Base-by-base conservation (phyloP, 2,329 filamentous ascomycete species). In the Trichoderma cornu-damae region DNA sequence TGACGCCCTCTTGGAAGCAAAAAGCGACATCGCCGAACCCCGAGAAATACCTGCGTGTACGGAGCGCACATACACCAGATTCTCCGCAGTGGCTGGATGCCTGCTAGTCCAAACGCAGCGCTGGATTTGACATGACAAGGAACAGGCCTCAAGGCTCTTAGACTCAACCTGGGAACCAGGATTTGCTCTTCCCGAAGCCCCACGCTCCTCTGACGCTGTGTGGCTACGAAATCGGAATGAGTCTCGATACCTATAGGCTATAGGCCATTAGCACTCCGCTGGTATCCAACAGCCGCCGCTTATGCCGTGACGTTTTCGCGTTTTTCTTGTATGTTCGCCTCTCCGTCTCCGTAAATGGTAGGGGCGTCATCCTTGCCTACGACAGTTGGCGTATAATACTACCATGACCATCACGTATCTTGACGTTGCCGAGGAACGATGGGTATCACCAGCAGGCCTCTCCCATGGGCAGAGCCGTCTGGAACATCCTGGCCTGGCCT, bases 231-330 rank as follows among this genome's bases (percentile, higher is more conserved):
- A 38, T 52, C 52, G 55, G 57, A 58, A 54, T 38, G 28, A 30
- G 14, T 24, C 44, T n/a, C n/a, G n/a, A n/a, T n/a, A n/a, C n/a
- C n/a, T n/a, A n/a, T n/a, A n/a, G n/a, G n/a, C n/a, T n/a, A n/a
- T n/a, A n/a, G n/a, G n/a, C n/a, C n/a, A n/a, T n/a, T n/a, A n/a
- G n/a, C n/a, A n/a, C n/a, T n/a, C n/a, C n/a, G n/a, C n/a, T 58
- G 42, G 28, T 14, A 48, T 52, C 59, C 59, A 61, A 61, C 59
- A 26, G 52, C 43, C 42, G 47, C 51, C 24, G 57, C 34, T 47
- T 46, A 48, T 37, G 40, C 42, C 57, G 59, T 49, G 57, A 48
- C 52, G 14, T 42, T 47, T 59, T 61, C 59, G 59, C 52, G 52
- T 61, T 28, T 20, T n/a, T n/a, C n/a, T n/a, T n/a, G n/a, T n/a